These are phyloP conservation scores for Acanthamoeba healyi DNA, from an alignment of 208 protist species.

Conservation along the genomic window DNA sequence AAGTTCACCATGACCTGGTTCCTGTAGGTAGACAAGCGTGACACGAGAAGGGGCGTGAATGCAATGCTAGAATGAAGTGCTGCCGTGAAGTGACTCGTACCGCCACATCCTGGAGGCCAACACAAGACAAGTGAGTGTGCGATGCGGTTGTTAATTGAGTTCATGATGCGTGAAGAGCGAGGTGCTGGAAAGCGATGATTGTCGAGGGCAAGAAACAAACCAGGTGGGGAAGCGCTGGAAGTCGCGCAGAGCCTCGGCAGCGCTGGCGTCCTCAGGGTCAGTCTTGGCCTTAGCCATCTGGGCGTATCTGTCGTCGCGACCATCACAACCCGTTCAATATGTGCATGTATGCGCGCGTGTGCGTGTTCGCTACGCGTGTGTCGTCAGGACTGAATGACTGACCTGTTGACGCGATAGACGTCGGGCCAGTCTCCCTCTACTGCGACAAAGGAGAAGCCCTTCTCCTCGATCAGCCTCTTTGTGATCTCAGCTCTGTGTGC, in stretches of 20 bases:
- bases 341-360: background rate
- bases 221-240: constrained; percentile 77
- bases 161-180: background rate
- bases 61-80: too few species aligned
- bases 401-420: constrained; percentile 67
- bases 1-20: constrained; percentile 63
- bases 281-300: background rate
- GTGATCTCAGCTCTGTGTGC: constrained; percentile 35
- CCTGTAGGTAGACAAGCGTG: too few species aligned
- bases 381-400: too few species aligned
- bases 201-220: background rate
- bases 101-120: background rate
- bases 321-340: too few species aligned
- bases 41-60: too few species aligned
- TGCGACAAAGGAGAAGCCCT: constrained; percentile 72
- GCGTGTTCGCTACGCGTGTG: background rate
- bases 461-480: constrained; percentile 73
- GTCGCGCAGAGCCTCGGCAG: constrained; percentile 16
- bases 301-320: background rate
- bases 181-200: background rate
- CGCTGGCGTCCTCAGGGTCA: background rate
- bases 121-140: too few species aligned
- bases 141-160: too few species aligned
- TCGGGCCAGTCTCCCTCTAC: constrained; percentile 76
- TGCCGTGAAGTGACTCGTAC: too few species aligned